phyloP scores from a whole-genome alignment of 768 basidiomycete species.

The Termitomyces sp. region DNA sequence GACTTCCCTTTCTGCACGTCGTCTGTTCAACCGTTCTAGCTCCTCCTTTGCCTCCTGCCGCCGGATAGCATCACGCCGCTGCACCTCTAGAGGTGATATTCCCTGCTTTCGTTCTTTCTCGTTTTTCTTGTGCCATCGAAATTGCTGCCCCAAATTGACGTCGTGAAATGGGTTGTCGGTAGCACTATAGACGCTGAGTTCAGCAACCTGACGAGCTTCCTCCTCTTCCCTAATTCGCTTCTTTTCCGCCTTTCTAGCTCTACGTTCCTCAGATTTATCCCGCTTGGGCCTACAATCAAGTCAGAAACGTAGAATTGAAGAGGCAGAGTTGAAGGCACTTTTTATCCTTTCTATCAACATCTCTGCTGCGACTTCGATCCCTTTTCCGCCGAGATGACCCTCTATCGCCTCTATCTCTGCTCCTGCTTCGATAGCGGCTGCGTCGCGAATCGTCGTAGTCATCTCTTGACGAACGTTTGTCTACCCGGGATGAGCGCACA shows the following conservation, averaged over 20 bases:
- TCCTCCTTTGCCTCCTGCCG: slow-evolving; percentile 94
- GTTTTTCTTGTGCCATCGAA: slow-evolving; percentile 98
- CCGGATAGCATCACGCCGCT: slow-evolving; percentile 73
- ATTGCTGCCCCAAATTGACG: slow-evolving; percentile 92
- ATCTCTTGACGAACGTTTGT: slow-evolving; percentile 27
- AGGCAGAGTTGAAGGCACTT: slow-evolving; percentile 30
- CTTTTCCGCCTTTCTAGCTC: slow-evolving; percentile 85
- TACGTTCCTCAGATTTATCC: slow-evolving; percentile 84
- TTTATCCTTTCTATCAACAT: slow-evolving; percentile 39
- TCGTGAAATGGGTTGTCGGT: slow-evolving; percentile 99
- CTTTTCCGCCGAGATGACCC: slow-evolving; percentile 22
- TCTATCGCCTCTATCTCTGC: slow-evolving; percentile 18
- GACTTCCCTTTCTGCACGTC: slow-evolving; percentile 89
- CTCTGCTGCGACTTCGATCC: slow-evolving; percentile 35
- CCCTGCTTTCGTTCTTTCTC: slow-evolving; percentile 95
- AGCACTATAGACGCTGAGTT: slow-evolving; percentile 94
- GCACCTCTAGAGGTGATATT: slow-evolving; percentile 71
- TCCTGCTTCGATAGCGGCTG: slow-evolving; percentile 27
- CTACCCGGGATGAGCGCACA: slow-evolving; percentile 29
- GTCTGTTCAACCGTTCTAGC: slow-evolving; percentile 83
- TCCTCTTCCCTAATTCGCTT: slow-evolving; percentile 80
- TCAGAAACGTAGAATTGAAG: neutral
- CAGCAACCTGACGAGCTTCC: slow-evolving; percentile 88
- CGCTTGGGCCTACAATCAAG: slow-evolving; percentile 60
- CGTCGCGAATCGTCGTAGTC: slow-evolving; percentile 24